Evolutionary conservation across 169 alveolate species (phyloP), one percentile per base, ranked within the genome.

Genomic region (Babesia gibsoni): DNA sequence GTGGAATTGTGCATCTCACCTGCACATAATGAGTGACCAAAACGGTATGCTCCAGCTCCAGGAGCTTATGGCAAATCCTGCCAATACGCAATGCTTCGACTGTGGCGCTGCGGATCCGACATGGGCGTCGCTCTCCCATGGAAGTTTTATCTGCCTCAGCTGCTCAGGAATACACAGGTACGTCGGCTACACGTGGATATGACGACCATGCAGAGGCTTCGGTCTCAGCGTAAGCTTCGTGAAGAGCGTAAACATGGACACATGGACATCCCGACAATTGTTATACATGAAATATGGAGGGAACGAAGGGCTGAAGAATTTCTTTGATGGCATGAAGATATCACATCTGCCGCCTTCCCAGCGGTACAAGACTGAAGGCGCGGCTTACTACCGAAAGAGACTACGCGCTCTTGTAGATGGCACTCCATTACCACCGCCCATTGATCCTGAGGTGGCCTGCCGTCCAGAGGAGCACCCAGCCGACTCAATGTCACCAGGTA

Each of bases 111-210:
- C 90, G 23, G 95, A 95, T 12, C 98, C 99, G 8, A 91, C 95
- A 59, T 96, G 99, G 98, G 97, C 97, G 25, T 92, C 97, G 25
- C 92, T 96, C n/a, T 93, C 94, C 42, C 95, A 95, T 82, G 98
- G 97, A 20, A 93, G 95, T 57, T 92, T 95, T 83, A 84, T 96
- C 39, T 96, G 99, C 75, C 86, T 94, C 45, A 92, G 94, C 67
- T 96, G 99, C 73, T 92, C 98, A 39, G 96, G 98, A 1, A 75
- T 82, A 12, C 92, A 86, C 74, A 86, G 84, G 84, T 74, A n/a
- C 29, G 79, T 32, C 12, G 18, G 9, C 54, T 1, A n/a, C n/a
- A 8, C 36, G 8, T n/a, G n/a, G 10, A 42, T 18, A n/a, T 5
- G 35, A n/a, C 10, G 16, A 3, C 9, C 27, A 10, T 27, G 14